These are phyloP conservation scores for Hondaea fermentalgiana DNA, from an alignment of 108 stramenopile genomes.

Conservation along the genomic window DNA sequence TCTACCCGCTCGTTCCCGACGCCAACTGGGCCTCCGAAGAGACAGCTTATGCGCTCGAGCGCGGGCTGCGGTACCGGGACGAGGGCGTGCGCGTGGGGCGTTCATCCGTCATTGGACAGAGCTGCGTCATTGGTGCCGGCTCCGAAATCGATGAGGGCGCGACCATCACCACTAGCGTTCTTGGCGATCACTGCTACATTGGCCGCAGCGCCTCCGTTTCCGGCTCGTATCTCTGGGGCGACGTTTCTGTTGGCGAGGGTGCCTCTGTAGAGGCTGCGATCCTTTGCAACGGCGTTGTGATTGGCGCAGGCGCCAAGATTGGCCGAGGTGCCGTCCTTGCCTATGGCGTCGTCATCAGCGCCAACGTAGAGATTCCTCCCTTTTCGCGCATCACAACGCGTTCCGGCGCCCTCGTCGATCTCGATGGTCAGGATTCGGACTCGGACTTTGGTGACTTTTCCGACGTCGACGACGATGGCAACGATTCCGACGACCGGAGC, in stretches of 20 bases:
- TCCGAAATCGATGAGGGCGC: slow-evolving; percentile 27
- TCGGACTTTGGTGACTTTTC: slow-evolving; percentile 14
- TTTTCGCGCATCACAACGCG: slow-evolving; percentile 69
- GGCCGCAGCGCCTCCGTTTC: slow-evolving; percentile 45
- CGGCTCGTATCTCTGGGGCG: slow-evolving; percentile 74
- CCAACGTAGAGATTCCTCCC: slow-evolving; percentile 58
- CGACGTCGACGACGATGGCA: background rate
- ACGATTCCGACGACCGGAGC: background rate
- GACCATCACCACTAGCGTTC: slow-evolving; percentile 38
- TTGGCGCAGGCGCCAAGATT: slow-evolving; percentile 61
- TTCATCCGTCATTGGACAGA: slow-evolving; percentile 59
- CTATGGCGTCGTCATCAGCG: slow-evolving; percentile 69
- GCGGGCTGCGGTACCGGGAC: slow-evolving; percentile 43
- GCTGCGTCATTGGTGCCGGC: slow-evolving; percentile 46
- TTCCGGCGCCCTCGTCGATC: background rate
- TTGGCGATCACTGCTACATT: slow-evolving; percentile 66
- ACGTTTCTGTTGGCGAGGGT: slow-evolving; percentile 59
- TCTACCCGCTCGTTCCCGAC: slow-evolving; percentile 85
- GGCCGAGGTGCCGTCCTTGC: slow-evolving; percentile 77
- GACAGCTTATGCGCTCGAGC: slow-evolving; percentile 46
- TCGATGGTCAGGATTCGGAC: background rate
- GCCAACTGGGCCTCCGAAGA: background rate
- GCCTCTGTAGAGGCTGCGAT: slow-evolving; percentile 60
- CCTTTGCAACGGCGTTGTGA: slow-evolving; percentile 56
- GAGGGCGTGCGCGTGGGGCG: slow-evolving; percentile 60